Conservation (phyloP, 345 rosid species). For the Populus tremula region DNA sequence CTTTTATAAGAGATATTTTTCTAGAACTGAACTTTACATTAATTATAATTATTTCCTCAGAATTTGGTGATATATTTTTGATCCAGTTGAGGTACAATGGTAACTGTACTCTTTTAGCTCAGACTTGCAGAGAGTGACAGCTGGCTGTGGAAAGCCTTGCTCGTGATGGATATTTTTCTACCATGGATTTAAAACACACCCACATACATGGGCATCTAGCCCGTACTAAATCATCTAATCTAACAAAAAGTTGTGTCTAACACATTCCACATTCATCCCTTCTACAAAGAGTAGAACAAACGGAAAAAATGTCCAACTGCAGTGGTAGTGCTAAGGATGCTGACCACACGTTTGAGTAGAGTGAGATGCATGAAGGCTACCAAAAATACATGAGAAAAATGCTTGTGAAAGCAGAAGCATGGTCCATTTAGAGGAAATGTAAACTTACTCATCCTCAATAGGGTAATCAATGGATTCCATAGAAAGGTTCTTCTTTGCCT, state of each 20-base stretch:
- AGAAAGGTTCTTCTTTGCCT: conserved; percentile 81
- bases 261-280: neutral
- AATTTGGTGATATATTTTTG: neutral
- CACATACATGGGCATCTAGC: neutral
- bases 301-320: neutral
- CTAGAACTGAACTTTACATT: neutral
- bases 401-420: conserved; percentile 8
- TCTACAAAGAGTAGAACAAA: neutral
- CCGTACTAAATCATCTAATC: neutral
- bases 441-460: conserved; percentile 68
- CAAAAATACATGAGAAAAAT: neutral
- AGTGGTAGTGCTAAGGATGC: neutral
- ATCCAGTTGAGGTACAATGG: neutral
- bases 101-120: neutral
- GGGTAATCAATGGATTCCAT: conserved; percentile 66
- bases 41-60: neutral
- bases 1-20: neutral
- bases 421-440: conserved; percentile 14
- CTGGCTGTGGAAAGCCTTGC: neutral
- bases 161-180: neutral
- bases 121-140: neutral
- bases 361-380: neutral
- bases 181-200: neutral
- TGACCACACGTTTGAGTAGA: neutral
- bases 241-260: neutral